Evolutionary conservation across 139 green algal genomes (phyloP).

Genomic region (Prasinococcaceae sp.): DNA sequence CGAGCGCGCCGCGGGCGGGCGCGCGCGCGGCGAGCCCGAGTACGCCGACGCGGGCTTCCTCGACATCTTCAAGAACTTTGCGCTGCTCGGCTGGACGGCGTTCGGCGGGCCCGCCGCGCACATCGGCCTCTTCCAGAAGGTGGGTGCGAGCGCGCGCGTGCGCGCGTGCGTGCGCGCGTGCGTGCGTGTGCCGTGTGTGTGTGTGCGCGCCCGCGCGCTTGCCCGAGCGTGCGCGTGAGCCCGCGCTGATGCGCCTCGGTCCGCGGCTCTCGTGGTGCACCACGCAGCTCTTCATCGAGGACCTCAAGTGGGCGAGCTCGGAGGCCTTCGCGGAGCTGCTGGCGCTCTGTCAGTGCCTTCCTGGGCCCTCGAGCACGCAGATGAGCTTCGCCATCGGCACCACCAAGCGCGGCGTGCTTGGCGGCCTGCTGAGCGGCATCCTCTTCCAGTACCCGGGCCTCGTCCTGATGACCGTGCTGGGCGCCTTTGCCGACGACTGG

Average conservation of each 20-base stretch:
- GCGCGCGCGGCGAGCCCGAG: no score
- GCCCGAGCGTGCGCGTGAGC: no score
- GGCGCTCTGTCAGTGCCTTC: slow-evolving; percentile 41
- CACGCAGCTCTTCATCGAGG: slow-evolving; percentile 61
- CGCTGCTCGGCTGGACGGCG: slow-evolving; percentile 52
- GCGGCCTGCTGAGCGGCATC: slow-evolving; percentile 32
- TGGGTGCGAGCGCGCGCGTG: no score
- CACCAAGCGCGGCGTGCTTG: slow-evolving; percentile 57
- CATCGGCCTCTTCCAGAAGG: slow-evolving; percentile 59
- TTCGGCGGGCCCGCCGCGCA: slow-evolving; percentile 57
- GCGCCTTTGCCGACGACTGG: slow-evolving; percentile 31
- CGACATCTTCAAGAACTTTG: slow-evolving; percentile 47
- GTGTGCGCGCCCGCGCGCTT: no score
- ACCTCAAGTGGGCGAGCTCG: slow-evolving; percentile 53
- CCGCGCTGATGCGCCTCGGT: no score
- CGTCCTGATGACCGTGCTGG: slow-evolving; percentile 59
- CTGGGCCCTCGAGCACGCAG: slow-evolving; percentile 73
- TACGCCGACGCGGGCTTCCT: slow-evolving; percentile 13
- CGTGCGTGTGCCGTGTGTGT: no score
- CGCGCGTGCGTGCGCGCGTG: no score
- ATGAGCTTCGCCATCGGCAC: slow-evolving; percentile 62
- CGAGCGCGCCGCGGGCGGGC: no score
- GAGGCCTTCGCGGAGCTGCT: slow-evolving; percentile 77
- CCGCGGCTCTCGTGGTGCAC: no score
- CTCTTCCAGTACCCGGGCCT: slow-evolving; percentile 83